These are phyloP conservation scores for Pleurotus salmoneostramineus DNA, from an alignment of 768 basidiomycete genomes.

Conservation along the genomic window DNA sequence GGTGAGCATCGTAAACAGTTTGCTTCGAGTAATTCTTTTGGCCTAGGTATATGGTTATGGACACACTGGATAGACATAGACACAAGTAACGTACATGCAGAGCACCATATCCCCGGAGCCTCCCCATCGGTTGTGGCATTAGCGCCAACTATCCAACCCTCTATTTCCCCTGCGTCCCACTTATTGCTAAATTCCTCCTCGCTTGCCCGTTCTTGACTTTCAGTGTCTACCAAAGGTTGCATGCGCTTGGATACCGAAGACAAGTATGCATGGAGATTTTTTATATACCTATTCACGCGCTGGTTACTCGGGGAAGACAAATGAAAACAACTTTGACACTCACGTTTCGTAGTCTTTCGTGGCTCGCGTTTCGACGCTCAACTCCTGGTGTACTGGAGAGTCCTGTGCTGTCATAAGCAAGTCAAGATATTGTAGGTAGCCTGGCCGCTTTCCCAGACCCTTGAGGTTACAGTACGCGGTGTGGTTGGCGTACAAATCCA, in stretches of 20 bases:
- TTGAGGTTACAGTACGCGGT: conserved; percentile 88
- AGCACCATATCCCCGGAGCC: conserved; percentile 83
- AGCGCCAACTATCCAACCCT: conserved; percentile 68
- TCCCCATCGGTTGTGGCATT: conserved; percentile 43
- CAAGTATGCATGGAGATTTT: conserved; percentile 77
- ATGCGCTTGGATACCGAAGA: conserved; percentile 83
- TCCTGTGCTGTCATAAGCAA: conserved; percentile 66
- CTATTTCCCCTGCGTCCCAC: conserved; percentile 77
- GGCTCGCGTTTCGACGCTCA: conserved; percentile 61
- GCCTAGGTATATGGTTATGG: conserved; percentile 42
- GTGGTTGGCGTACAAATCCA: conserved; percentile 90
- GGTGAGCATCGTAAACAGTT: conserved; percentile 95
- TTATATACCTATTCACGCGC: conserved; percentile 65
- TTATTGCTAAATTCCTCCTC: conserved; percentile 68
- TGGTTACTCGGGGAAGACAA: conserved; percentile 1
- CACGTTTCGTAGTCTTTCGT: conserved; percentile 80
- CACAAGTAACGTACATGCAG: conserved; percentile 65
- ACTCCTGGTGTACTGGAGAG: conserved; percentile 60
- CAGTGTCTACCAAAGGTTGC: conserved; percentile 77
- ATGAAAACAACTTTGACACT: conserved; percentile 22
- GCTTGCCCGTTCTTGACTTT: conserved; percentile 59
- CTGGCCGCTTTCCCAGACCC: conserved; percentile 75
- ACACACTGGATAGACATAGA: not conserved
- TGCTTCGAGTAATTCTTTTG: conserved; percentile 95
- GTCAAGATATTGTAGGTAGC: conserved; percentile 93